phyloP scores from a whole-genome alignment of 345 rosid genomes.

The Aegle marmelos region DNA sequence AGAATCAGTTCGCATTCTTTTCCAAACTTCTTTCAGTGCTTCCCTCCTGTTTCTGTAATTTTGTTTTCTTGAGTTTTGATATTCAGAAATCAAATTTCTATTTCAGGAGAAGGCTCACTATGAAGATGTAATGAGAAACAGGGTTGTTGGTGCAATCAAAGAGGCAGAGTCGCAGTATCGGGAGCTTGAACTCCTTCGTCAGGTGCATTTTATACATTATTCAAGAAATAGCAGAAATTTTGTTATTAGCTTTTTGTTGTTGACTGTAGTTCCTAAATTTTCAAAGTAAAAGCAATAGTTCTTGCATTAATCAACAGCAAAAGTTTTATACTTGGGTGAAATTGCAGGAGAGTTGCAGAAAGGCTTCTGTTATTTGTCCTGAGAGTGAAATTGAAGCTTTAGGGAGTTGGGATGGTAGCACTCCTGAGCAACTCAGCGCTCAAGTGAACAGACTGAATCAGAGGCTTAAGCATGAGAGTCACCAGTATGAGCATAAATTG shows the following conservation, averaged over 20 bases:
- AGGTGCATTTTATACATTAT: constrained; percentile 37
- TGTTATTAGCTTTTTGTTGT: background rate
- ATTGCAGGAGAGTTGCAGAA: constrained; percentile 66
- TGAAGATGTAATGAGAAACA: constrained; percentile 65
- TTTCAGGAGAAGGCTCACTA: constrained; percentile 75
- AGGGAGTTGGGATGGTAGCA: constrained; percentile 73
- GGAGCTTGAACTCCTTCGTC: constrained; percentile 55
- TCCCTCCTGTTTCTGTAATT: constrained; percentile 7
- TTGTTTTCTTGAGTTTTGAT: constrained; percentile 9
- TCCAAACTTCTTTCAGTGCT: constrained; percentile 4
- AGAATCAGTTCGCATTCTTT: constrained; percentile 43
- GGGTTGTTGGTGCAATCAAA: constrained; percentile 69
- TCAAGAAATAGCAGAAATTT: background rate
- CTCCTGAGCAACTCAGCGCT: constrained; percentile 85
- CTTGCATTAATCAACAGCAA: background rate
- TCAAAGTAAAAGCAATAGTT: background rate
- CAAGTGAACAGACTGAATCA: constrained; percentile 57
- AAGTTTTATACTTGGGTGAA: constrained; percentile 14
- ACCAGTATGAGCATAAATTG: constrained; percentile 43
- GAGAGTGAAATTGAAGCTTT: constrained; percentile 81
- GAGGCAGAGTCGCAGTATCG: constrained; percentile 53
- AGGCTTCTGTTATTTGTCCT: constrained; percentile 94
- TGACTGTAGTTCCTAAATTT: constrained; percentile 4
- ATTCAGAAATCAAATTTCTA: constrained; percentile 24
- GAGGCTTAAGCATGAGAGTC: constrained; percentile 75